Percentiles rank a stretch among this genome's conserved stretches.
Conservation (phyloP, 2,329 filamentous ascomycete genomes). For the Sporothrix dimorphospora region DNA sequence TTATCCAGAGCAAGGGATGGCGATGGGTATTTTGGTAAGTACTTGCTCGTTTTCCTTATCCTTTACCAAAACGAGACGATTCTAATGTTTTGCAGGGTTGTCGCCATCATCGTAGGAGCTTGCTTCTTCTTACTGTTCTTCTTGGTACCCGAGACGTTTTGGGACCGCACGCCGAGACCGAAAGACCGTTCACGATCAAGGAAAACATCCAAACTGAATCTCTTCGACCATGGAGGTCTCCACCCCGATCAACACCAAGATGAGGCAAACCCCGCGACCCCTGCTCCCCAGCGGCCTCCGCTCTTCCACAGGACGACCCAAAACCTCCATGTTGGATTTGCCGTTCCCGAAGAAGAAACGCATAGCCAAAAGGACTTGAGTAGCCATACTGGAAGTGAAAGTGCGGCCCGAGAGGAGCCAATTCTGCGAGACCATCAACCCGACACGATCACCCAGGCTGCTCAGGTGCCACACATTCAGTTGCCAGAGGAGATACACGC, state of each 20-base stretch:
- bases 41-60: background rate
- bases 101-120: slow-evolving; percentile 77
- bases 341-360: slow-evolving; percentile 38
- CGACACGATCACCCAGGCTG: background rate
- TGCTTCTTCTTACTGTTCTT: slow-evolving; percentile 76
- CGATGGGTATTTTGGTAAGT: slow-evolving; percentile 85
- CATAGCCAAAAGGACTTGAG: background rate
- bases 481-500: background rate
- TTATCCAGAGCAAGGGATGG: slow-evolving; percentile 80
- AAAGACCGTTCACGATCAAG: slow-evolving; percentile 30
- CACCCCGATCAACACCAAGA: background rate
- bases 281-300: slow-evolving; percentile 1
- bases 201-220: slow-evolving; percentile 16
- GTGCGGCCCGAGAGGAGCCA: too few species aligned
- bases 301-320: slow-evolving; percentile 24
- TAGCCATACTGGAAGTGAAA: too few species aligned
- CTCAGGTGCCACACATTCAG: background rate
- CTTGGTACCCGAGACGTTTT: slow-evolving; percentile 94
- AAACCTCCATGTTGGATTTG: slow-evolving; percentile 62
- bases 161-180: slow-evolving; percentile 75
- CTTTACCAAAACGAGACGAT: too few species aligned
- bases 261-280: background rate
- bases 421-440: background rate
- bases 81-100: slow-evolving; percentile 59
- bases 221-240: background rate